These are phyloP conservation scores for Coleophoma cylindrospora DNA, from an alignment of 2,329 filamentous ascomycete species.

Conservation along the genomic window DNA sequence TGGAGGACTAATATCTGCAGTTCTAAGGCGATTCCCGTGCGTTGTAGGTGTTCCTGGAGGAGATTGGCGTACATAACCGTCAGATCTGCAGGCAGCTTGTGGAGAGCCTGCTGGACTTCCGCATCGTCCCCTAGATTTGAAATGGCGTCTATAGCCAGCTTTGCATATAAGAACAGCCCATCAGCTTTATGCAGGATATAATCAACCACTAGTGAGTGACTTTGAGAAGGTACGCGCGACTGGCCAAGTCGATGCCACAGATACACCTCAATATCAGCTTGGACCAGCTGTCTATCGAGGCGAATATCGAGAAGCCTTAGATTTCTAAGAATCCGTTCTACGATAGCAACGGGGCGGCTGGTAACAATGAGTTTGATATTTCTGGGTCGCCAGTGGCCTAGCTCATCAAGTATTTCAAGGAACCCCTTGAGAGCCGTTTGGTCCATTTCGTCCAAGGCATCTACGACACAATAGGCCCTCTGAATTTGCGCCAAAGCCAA, in stretches of 20 bases:
- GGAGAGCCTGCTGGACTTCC: conserved; percentile 5
- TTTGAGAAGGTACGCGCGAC: conserved; percentile 7
- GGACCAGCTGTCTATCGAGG: too few species aligned
- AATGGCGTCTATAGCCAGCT: conserved; percentile 11
- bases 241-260: conserved; percentile 12
- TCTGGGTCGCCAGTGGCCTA: conserved; percentile 6
- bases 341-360: conserved; percentile 16
- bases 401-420: conserved; percentile 4
- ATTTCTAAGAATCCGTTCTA: conserved; percentile 25
- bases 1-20: conserved; percentile 17
- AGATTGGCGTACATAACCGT: conserved; percentile 22
- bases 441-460: conserved; percentile 28
- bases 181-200: conserved; percentile 1
- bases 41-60: conserved; percentile 8
- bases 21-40: conserved; percentile 5
- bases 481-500: too few species aligned
- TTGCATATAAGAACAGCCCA: conserved; percentile 17
- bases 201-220: conserved; percentile 1
- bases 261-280: conserved; percentile 29
- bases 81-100: conserved; percentile 14
- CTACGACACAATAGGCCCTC: conserved; percentile 38
- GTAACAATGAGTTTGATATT: conserved; percentile 14
- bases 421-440: conserved; percentile 9
- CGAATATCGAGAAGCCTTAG: too few species aligned
- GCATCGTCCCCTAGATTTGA: conserved; percentile 9